Evolutionary conservation across 768 basidiomycete genomes (phyloP).

Genomic region (Megacollybia marginata): DNA sequence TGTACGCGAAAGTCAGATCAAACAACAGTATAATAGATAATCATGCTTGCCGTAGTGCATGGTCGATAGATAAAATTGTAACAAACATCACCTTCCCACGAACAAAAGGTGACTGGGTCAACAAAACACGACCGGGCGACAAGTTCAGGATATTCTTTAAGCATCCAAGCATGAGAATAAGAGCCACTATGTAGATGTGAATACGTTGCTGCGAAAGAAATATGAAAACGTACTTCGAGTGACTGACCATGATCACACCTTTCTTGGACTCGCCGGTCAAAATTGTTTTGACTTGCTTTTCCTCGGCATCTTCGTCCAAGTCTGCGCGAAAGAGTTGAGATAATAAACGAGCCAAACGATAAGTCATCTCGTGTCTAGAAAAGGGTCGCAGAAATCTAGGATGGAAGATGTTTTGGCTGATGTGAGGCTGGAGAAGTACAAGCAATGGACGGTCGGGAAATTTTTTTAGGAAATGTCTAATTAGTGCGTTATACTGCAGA

Average conservation of each 20-base stretch:
- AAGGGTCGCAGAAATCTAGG: slow-evolving; percentile 65
- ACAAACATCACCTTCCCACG: slow-evolving; percentile 94
- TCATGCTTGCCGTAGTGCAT: slow-evolving; percentile 46
- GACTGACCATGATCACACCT: slow-evolving; percentile 76
- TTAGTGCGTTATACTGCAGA: slow-evolving; percentile 57
- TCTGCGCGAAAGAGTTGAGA: slow-evolving; percentile 17
- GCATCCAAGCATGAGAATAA: slow-evolving; percentile 83
- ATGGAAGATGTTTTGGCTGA: slow-evolving; percentile 83
- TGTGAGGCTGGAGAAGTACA: slow-evolving; percentile 72
- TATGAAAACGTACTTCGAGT: slow-evolving; percentile 66
- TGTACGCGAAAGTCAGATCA: slow-evolving; percentile 20
- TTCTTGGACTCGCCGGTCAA: slow-evolving; percentile 7
- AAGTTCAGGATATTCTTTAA: slow-evolving; percentile 70
- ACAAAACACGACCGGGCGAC: slow-evolving; percentile 78
- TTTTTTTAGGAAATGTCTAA: slow-evolving; percentile 47
- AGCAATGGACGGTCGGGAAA: slow-evolving; percentile 68
- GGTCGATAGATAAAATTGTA: slow-evolving; percentile 82
- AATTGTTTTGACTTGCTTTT: no score
- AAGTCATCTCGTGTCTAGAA: slow-evolving; percentile 50
- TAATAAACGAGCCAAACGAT: slow-evolving; percentile 49
- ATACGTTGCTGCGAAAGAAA: slow-evolving; percentile 2
- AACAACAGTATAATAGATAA: background rate
- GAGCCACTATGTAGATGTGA: slow-evolving; percentile 45
- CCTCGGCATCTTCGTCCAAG: background rate
- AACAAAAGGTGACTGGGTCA: slow-evolving; percentile 85